phyloP scores from a whole-genome alignment of 768 basidiomycete genomes.

The Cystobasidium onofrii region DNA sequence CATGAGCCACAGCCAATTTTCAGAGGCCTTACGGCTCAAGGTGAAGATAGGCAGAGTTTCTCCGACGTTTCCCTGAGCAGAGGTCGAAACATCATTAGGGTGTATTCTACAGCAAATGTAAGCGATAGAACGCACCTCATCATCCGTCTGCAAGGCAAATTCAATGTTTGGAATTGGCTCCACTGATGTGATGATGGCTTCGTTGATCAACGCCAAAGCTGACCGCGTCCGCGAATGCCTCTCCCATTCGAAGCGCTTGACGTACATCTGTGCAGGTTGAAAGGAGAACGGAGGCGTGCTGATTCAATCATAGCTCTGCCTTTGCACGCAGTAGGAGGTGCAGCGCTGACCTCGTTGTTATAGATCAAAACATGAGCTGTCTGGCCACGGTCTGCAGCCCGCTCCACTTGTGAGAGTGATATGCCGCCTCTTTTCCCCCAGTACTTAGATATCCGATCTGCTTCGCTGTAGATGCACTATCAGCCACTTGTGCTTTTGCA shows the following conservation, averaged over 20 bases:
- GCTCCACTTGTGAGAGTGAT: background rate
- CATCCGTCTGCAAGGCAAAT: conserved; percentile 21
- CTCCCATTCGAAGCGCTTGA: conserved; percentile 25
- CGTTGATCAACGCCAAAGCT: conserved; percentile 21
- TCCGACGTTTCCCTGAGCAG: conserved; percentile 38
- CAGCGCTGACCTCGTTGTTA: conserved; percentile 9
- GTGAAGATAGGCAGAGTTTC: conserved; percentile 38
- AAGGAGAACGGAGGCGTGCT: background rate
- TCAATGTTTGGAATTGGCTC: conserved; percentile 26
- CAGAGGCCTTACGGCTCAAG: conserved; percentile 35
- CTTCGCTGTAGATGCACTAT: conserved; percentile 1
- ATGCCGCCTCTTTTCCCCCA: conserved; percentile 18
- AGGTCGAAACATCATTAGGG: too few species aligned
- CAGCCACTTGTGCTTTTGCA: too few species aligned
- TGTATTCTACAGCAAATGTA: background rate
- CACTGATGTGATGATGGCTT: conserved; percentile 4
- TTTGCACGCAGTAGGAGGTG: background rate
- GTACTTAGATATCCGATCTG: conserved; percentile 13
- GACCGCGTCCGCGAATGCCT: conserved; percentile 15
- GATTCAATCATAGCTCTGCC: background rate
- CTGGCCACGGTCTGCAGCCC: conserved; percentile 3
- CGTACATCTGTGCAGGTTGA: conserved; percentile 11
- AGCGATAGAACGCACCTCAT: background rate
- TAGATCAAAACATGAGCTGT: conserved; percentile 16
- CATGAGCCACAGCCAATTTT: conserved; percentile 42